A percentile compares a stretch with the other conserved stretches of the same genome.
These are phyloP conservation scores for Ceratobasidium sp. DNA, from an alignment of 1,284 basidiomycete genomes.

Conservation along the genomic window DNA sequence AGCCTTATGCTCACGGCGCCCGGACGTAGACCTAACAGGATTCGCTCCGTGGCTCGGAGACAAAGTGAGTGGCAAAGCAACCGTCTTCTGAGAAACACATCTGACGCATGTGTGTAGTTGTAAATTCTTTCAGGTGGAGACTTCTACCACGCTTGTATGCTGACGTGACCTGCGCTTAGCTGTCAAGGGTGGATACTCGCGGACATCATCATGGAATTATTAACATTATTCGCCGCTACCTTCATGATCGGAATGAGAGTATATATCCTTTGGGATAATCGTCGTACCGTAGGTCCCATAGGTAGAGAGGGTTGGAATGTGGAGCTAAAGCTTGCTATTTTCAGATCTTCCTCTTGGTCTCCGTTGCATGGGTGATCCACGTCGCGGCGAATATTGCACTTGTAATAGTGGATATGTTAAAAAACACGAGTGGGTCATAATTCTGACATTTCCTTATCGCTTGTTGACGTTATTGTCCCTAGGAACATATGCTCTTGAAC, in stretches of 20 bases:
- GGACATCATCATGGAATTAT: constrained; percentile 33
- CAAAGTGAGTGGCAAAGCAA: constrained; percentile 4
- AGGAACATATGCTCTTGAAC: constrained; percentile 17
- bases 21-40: constrained; percentile 1
- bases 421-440: constrained; percentile 30
- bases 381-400: constrained; percentile 29
- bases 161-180: background rate
- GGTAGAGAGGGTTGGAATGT: background rate
- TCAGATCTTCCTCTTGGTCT: constrained; percentile 37
- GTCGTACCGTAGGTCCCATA: constrained; percentile 6
- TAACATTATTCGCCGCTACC: constrained; percentile 39
- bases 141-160: background rate
- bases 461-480: background rate
- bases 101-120: constrained; percentile 26
- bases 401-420: constrained; percentile 19
- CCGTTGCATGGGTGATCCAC: constrained; percentile 32
- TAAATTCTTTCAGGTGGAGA: background rate
- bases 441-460: background rate
- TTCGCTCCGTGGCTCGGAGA: constrained; percentile 27
- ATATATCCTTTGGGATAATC: constrained; percentile 41
- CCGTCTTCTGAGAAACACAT: too few relatives aligned
- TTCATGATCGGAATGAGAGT: constrained; percentile 42
- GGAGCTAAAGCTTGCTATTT: background rate
- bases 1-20: background rate
- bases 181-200: constrained; percentile 40